Base-by-base conservation (phyloP, 2,329 filamentous ascomycete genomes). In the Tolypocladium album region DNA sequence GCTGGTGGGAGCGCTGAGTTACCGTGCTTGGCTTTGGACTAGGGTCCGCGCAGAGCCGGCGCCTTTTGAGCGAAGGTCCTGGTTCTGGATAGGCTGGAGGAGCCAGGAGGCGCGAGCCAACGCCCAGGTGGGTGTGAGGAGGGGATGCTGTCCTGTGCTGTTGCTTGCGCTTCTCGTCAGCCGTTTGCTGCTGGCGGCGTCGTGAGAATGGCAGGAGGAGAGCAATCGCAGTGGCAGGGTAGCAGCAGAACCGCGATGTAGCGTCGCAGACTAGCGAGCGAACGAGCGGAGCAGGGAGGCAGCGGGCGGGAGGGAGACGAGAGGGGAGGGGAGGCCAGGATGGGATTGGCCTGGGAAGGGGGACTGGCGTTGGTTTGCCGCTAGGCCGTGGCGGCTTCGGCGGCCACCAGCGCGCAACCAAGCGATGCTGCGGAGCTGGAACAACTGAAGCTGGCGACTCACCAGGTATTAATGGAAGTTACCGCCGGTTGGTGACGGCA, bases 31-130 rank as follows among this genome's bases (percentile, higher is more conserved):
- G 22, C 24, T 15, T 5, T 31, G 3, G 40, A 50, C 59, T 52
- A 58, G 61, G 62, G 64, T 62, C 60, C 63, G 62, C 63, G 64
- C 66, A 64, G 34, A 7, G 34, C 34, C 34, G 34, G 34, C 34
- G 34, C 34, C 27, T 36, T 42, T 42, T 15, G 2, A 36, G 17
- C 20, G 27, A 15, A 36, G 27, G 43, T 58, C 42, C 58, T 55
- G 58, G 31, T 34, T 15, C 27, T 34, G 6, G 47, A 52, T n/a
- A 52, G 27, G 55, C 20, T n/a, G 42, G 55, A 27, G 39, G 55
- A 27, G 39, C 38, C 40, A 56, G 50, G 31, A 17, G 45, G 45
- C 27, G 45, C 45, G 24, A 52, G 17, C 24, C 47, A 52, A 27
- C 47, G 27, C 9, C 27, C 17, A 27, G 50, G 50, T 53, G 50